Percentiles rank a stretch among this genome's conserved stretches.
phyloP scores from a whole-genome alignment of 495 filamentous ascomycete genomes.

The Aspergillus homomorphus region DNA sequence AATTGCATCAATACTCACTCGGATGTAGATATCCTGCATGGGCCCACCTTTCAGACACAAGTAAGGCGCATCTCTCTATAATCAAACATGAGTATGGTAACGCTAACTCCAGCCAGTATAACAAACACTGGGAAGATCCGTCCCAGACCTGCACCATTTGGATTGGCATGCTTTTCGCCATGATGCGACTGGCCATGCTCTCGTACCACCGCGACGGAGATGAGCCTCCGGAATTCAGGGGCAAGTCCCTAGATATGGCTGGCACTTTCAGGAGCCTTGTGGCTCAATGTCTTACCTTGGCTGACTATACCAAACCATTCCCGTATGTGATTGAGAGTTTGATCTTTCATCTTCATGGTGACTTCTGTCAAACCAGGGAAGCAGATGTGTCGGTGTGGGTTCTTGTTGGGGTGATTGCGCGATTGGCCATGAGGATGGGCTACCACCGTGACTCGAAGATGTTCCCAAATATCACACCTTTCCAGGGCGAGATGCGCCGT shows the following conservation, averaged over 20 bases:
- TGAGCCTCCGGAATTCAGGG: slow-evolving; percentile 78
- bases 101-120: slow-evolving; percentile 52
- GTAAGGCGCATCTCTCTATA: slow-evolving; percentile 22
- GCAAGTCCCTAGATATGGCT: slow-evolving; percentile 71
- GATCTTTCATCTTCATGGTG: slow-evolving; percentile 78
- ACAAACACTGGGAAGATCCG: slow-evolving; percentile 84
- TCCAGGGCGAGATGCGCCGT: slow-evolving; percentile 87
- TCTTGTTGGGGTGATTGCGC: slow-evolving; percentile 72
- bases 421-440: slow-evolving; percentile 90
- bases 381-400: slow-evolving; percentile 81
- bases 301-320: slow-evolving; percentile 85
- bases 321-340: slow-evolving; percentile 87
- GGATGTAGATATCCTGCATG: slow-evolving; percentile 72
- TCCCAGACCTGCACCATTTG: slow-evolving; percentile 76
- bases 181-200: slow-evolving; percentile 86
- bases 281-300: slow-evolving; percentile 81
- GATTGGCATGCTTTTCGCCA: slow-evolving; percentile 83
- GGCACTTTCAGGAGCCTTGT: slow-evolving; percentile 75
- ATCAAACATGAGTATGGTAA: background rate
- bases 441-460: slow-evolving; percentile 89
- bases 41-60: slow-evolving; percentile 76
- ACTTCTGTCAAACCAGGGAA: slow-evolving; percentile 74
- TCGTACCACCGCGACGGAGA: slow-evolving; percentile 89
- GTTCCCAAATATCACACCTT: slow-evolving; percentile 78
- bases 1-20: slow-evolving; percentile 34